phyloP scores from a whole-genome alignment of 2,329 filamentous ascomycete genomes.

The Clathrospora elynae region DNA sequence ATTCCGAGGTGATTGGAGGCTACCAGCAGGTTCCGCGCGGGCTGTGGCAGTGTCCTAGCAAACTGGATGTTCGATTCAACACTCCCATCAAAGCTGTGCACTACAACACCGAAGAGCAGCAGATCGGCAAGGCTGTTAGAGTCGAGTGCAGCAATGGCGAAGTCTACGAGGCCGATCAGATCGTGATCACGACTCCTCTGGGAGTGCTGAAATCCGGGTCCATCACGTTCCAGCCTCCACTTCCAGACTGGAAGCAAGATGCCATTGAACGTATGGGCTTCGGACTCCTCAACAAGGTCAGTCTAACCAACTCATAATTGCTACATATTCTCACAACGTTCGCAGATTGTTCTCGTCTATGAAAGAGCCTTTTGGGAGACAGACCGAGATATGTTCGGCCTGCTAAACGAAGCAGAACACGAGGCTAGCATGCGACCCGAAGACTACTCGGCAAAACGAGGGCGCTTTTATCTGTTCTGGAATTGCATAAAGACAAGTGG shows the following conservation, averaged over 20 bases:
- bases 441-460: constrained; percentile 78
- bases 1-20: constrained; percentile 90
- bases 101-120: constrained; percentile 48
- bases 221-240: constrained; percentile 83
- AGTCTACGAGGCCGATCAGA: constrained; percentile 78
- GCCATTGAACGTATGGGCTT: constrained; percentile 86
- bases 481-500: constrained; percentile 91
- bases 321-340: constrained; percentile 13
- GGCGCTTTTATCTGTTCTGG: constrained; percentile 98
- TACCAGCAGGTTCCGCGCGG: constrained; percentile 94
- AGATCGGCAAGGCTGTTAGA: constrained; percentile 32
- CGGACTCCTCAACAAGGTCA: constrained; percentile 86
- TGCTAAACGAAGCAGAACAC: constrained; percentile 75
- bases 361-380: constrained; percentile 89
- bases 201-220: constrained; percentile 86
- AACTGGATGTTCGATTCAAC: constrained; percentile 76
- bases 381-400: constrained; percentile 88
- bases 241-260: constrained; percentile 84
- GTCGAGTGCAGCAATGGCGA: constrained; percentile 76
- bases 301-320: neutral
- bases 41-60: constrained; percentile 74
- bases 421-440: constrained; percentile 74
- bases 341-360: constrained; percentile 78
- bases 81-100: constrained; percentile 76
- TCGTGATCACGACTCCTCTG: constrained; percentile 89